Base-by-base conservation (phyloP, 2,329 filamentous ascomycete species). In the Pseudocercospora crystallina region DNA sequence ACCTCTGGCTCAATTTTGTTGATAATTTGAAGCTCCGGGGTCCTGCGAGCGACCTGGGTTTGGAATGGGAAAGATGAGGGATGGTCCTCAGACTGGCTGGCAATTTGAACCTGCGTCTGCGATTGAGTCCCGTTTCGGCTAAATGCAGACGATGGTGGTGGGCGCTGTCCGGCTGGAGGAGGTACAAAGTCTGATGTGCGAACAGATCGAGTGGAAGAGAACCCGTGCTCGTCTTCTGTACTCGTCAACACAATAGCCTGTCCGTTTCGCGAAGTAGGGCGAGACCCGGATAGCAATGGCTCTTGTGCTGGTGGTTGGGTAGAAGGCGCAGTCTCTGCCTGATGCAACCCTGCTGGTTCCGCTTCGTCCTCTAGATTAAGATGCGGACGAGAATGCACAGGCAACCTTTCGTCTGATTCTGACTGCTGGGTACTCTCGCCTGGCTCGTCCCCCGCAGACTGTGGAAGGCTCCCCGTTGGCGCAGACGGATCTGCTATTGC, bases 41-140 rank as follows among this genome's bases (percentile, higher is more conserved):
- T 34, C 5, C n/a, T 44, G 10, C 8, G 38, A 1, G 51, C 44
- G 11, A 62, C 30, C 33, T 64, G 62, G 9, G 61, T 63, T 40
- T 61, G 50, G 15, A 64, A 64, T 5, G 52, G 54, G 29, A 58
- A 59, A 8, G 58, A 52, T 13, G 57, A 53, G 11, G 43, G 40
- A 30, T 15, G 36, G 40, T 34, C 20, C 20, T 13, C 43, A 36
- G 15, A 5, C 5, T 32, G 29, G 13, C 17, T 13, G 8, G 32
- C 32, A 11, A 14, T n/a, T 2, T 36, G 15, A 9, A 31, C 31
- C 2, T 15, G 15, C 1, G 8, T 30, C 12, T 20, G 20, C 30
- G 20, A 20, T 14, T 14, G 32, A 5, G 15, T n/a, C 13, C n/a
- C 29, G 10, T 12, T 37, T 12, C 29, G 9, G 20, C 35, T 38